Evolutionary conservation across 164 flowering plant species (phyloP).

Genomic region (Platanus orientalis): DNA sequence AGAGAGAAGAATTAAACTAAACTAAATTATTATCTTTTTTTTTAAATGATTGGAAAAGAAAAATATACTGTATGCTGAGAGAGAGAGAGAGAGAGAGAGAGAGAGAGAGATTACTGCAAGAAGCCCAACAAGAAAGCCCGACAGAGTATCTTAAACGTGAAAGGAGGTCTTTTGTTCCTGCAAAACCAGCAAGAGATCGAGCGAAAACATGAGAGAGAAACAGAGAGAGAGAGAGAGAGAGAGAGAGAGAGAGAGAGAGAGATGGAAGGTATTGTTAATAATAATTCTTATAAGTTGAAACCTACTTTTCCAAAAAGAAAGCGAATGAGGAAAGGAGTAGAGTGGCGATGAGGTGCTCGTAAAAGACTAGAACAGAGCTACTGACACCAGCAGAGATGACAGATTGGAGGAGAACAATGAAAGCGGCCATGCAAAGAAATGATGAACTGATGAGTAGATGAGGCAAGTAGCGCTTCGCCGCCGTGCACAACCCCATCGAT

Average conservation of each 20-base stretch:
- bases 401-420: conserved; percentile 5
- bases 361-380: conserved; percentile 5
- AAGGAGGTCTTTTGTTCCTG: conserved; percentile 9
- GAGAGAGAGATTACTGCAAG: conserved; percentile 4
- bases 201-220: no score
- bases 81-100: not conserved
- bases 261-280: no score
- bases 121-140: conserved; percentile 13
- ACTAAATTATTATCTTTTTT: no score
- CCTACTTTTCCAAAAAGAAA: conserved; percentile 7
- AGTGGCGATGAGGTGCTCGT: conserved; percentile 8
- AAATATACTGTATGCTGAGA: no score
- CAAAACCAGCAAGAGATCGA: not conserved
- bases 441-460: conserved; percentile 3
- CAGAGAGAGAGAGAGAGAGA: not conserved
- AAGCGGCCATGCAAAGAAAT: not conserved
- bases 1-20: no score
- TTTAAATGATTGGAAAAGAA: no score
- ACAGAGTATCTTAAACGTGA: not conserved
- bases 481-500: not conserved
- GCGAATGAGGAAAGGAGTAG: conserved; percentile 4
- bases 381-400: not conserved
- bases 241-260: no score
- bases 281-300: not conserved
- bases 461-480: conserved; percentile 2